These are phyloP conservation scores for Alternaria sp. DNA, from an alignment of 2,329 filamentous ascomycete genomes.

Conservation along the genomic window DNA sequence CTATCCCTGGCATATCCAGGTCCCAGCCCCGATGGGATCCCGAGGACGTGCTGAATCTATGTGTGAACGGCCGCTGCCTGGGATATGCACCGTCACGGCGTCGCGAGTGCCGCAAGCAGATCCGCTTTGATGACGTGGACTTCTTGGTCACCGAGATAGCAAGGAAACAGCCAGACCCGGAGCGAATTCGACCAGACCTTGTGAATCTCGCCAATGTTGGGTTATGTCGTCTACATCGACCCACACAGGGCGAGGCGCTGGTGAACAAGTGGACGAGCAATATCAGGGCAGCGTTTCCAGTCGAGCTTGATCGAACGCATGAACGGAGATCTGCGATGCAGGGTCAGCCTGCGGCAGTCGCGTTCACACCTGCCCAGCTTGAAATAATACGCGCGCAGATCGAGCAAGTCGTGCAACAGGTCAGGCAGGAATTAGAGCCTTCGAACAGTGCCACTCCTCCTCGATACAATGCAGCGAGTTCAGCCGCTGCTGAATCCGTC, in stretches of 20 bases:
- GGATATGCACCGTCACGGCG: constrained; percentile 18
- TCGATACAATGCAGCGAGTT: neutral
- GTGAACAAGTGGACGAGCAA: constrained; percentile 8
- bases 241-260: constrained; percentile 3
- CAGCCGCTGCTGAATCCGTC: neutral
- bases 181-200: constrained; percentile 14
- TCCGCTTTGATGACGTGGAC: constrained; percentile 12
- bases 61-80: constrained; percentile 16
- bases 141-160: constrained; percentile 14
- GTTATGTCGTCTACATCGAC: constrained; percentile 17
- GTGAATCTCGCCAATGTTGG: constrained; percentile 16
- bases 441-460: neutral
- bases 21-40: constrained; percentile 17
- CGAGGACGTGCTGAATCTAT: constrained; percentile 17
- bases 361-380: neutral
- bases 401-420: neutral
- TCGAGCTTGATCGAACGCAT: neutral
- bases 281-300: constrained; percentile 14
- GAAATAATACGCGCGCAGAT: neutral
- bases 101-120: constrained; percentile 17
- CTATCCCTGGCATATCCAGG: neutral
- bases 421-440: neutral
- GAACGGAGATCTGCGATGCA: neutral
- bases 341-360: neutral
- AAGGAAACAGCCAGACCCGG: constrained; percentile 13